Percentiles rank a stretch among this genome's conserved stretches.
These are phyloP conservation scores for Phytophthora capsici DNA, from an alignment of 352 stramenopile species.

Conservation along the genomic window DNA sequence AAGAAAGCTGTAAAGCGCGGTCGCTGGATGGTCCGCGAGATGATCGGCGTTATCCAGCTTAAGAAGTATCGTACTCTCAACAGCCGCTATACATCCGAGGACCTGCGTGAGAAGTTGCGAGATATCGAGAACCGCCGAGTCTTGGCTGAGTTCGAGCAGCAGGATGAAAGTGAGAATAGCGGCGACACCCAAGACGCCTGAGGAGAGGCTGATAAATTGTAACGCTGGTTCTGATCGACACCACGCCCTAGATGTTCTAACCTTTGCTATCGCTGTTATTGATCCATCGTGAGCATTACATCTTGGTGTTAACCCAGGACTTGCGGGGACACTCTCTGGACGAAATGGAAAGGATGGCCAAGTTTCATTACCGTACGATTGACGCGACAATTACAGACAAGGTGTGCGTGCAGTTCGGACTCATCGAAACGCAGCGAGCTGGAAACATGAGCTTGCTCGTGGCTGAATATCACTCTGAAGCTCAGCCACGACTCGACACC, in stretches of 20 bases:
- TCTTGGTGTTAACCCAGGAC: neutral
- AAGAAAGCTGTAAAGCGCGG: slow-evolving; percentile 94
- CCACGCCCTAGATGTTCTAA: slow-evolving; percentile 6
- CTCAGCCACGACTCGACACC: neutral
- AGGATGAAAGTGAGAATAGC: neutral
- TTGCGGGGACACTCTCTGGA: neutral
- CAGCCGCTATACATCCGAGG: slow-evolving; percentile 88
- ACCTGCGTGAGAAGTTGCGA: slow-evolving; percentile 70
- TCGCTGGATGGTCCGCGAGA: slow-evolving; percentile 94
- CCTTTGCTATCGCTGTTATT: slow-evolving; percentile 5
- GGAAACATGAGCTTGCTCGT: neutral
- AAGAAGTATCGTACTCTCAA: slow-evolving; percentile 98
- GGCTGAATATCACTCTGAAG: neutral
- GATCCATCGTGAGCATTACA: slow-evolving; percentile 4
- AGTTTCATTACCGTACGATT: slow-evolving; percentile 1
- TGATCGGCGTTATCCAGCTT: slow-evolving; percentile 97
- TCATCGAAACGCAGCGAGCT: neutral
- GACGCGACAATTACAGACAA: slow-evolving; percentile 4
- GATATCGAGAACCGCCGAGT: slow-evolving; percentile 49
- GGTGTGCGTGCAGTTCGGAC: neutral
- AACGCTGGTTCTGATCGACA: slow-evolving; percentile 4
- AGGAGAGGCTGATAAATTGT: slow-evolving; percentile 4
- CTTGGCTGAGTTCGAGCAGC: slow-evolving; percentile 21
- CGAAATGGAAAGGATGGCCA: neutral
- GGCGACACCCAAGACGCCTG: neutral